Base-by-base conservation (phyloP, 1,284 basidiomycete species). In the Tilletia horrida region DNA sequence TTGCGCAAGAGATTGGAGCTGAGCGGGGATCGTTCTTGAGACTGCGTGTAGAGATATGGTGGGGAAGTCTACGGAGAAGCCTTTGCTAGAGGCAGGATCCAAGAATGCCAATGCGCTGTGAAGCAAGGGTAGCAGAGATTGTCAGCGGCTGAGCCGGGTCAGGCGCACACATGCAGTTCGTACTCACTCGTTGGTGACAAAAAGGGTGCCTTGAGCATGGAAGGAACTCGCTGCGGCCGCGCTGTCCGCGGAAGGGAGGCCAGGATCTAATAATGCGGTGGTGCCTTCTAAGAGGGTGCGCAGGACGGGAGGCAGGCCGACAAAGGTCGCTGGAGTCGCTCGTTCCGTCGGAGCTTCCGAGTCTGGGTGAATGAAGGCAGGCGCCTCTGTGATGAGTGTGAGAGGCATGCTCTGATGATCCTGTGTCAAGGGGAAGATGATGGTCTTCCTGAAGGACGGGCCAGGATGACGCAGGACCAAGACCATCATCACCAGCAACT, bases 1-100 rank as follows among this genome's bases (percentile, higher is more conserved):
- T 25, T 44, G 25, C 35, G 48, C 63, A n/a, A 65, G 18, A 0
- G 50, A 16, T 2, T 55, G 9, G 8, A 79, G 59, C 21, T 71
- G 70, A 16, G 67, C 69, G 1, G 80, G 80, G 2, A 77, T 67
- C 11, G 73, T 69, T 16, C 78, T 67, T 0, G 79, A 76, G 43
- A 80, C 67, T 3, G 80, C 80, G 63, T 81, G 80, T 35, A 81
- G 70, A 9, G 76, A 72, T 14, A 81, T 67, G 13, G 71, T 65
- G 0, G 78, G 74, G 43, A 79, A 81, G 40, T 69, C 45, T 0
- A 81, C 50, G 31, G 69, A 50, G 62, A 80, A 80, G 18, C 79
- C 79, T 18, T 63, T 66, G 57, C 47, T 59, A 9, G 55, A 31
- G 55, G 29, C 16, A 7, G 13, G 29, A 29, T 59, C 55, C 3